Evolutionary conservation across 2,329 filamentous ascomycete species (phyloP), one percentile per base, ranked within the genome.

Genomic region (Gyromitra esculenta): DNA sequence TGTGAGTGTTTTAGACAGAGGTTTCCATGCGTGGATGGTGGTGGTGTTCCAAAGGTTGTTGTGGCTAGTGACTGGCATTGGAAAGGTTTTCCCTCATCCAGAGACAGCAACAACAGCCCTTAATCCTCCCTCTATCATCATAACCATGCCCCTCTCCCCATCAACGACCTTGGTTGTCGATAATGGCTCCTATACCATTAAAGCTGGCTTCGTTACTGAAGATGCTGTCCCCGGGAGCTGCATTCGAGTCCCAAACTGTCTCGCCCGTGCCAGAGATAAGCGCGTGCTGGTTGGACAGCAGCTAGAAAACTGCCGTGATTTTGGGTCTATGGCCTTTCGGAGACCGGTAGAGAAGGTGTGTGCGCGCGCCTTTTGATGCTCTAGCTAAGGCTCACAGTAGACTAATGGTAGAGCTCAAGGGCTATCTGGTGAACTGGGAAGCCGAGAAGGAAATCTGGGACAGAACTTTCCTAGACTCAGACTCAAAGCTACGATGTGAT

Each of bases 391-490:
- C 21, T 57, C 35, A 62, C 37, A 21, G 11, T 45, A 21, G 13
- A 13, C 73, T 75, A 21, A 73, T 45, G 13, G 18, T 13, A 41
- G 35, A n/a, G 41, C 35, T 57, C 5, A 64, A 81, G 84, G 96
- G 96, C 6, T 98, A 92, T 82, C 87, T 98, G 64, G 94, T 98
- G 77, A 97, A 95, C 82, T 99, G 96, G 96, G 96, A 99, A 84
- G 91, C 92, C 0, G 89, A 99, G 85, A 95, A 93, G 84, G 94
- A 96, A 82, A 93, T 99, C 66, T 99, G 96, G 96, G 94, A 97
- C 81, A 89, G 91, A 80, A 91, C 94, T 76, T 92, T 98, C 81
- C 91, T 97, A 80, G 90, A 91, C 79, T 85, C 74, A 5, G 74
- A 74, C 43, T 78, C 73, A 43, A 77, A 77, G 54, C 39, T 71